Percentiles rank a stretch among this genome's conserved stretches.
Conservation (phyloP, 306 rosid species). For the Notholithocarpus densiflorus region DNA sequence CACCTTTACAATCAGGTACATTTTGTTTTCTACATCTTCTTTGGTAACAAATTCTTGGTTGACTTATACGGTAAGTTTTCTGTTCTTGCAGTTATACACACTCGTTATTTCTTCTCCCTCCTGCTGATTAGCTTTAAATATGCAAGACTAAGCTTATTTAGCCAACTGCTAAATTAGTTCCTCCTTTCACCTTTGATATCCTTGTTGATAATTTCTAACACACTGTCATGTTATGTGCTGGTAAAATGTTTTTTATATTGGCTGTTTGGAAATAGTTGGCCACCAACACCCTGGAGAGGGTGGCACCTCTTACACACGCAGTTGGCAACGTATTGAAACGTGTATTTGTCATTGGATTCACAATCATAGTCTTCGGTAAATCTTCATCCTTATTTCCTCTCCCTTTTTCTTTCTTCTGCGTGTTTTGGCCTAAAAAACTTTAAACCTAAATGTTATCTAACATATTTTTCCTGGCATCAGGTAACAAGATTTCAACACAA, state of each 20-base stretch:
- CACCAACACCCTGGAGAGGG: conserved; percentile 94
- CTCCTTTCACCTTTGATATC: background rate
- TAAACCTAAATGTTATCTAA: conserved; percentile 11
- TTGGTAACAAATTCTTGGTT: background rate
- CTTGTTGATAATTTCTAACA: background rate
- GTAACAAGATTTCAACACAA: conserved; percentile 93
- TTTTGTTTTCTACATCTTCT: background rate
- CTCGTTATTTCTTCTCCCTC: background rate
- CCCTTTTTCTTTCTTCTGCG: background rate
- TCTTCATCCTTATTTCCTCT: background rate
- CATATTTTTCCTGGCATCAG: conserved; percentile 33
- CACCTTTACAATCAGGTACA: conserved; percentile 95
- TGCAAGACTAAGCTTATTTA: background rate
- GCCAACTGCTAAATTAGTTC: background rate
- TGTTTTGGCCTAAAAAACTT: background rate
- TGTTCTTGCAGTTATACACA: background rate
- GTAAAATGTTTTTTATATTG: background rate
- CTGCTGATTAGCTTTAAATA: background rate
- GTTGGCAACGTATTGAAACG: conserved; percentile 97
- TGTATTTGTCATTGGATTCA: conserved; percentile 93
- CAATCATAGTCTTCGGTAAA: conserved; percentile 75
- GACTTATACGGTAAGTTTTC: background rate
- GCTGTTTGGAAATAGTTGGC: conserved; percentile 58
- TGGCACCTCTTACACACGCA: conserved; percentile 97
- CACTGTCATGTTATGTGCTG: background rate